These are phyloP conservation scores for Lasiodiplodia sp. DNA, from an alignment of 2,329 filamentous ascomycete species.

Conservation along the genomic window DNA sequence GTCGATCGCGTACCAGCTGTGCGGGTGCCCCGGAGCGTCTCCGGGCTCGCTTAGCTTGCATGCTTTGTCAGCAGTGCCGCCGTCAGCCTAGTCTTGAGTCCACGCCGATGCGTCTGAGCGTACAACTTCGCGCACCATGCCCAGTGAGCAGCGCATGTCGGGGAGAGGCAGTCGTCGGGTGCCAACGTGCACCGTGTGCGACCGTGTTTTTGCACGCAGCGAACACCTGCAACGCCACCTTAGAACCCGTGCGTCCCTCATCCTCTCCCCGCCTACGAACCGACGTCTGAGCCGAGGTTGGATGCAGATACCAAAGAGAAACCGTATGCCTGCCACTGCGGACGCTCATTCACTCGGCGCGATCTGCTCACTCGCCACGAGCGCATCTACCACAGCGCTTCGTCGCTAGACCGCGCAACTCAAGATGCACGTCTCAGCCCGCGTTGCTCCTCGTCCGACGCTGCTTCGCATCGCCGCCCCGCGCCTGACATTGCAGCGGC, in stretches of 20 bases:
- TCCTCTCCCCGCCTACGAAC: slow-evolving; percentile 18
- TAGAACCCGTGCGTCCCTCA: slow-evolving; percentile 36
- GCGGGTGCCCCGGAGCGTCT: background rate
- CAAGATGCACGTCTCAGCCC: background rate
- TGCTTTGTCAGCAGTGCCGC: slow-evolving; percentile 6
- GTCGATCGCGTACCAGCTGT: background rate
- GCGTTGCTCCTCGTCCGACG: slow-evolving; percentile 8
- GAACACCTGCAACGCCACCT: slow-evolving; percentile 25
- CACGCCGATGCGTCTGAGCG: background rate
- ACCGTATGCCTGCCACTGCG: slow-evolving; percentile 14
- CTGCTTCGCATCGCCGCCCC: background rate
- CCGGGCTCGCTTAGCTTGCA: background rate
- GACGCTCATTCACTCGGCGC: slow-evolving; percentile 7
- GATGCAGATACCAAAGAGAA: slow-evolving; percentile 25
- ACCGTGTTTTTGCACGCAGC: slow-evolving; percentile 10
- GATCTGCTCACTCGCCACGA: slow-evolving; percentile 18
- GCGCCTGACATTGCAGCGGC: background rate
- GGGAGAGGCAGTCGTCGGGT: slow-evolving; percentile 8
- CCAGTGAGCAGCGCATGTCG: background rate
- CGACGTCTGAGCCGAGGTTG: slow-evolving; percentile 33
- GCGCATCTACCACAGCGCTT: slow-evolving; percentile 34
- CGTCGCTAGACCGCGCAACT: slow-evolving; percentile 13
- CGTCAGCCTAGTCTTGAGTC: background rate
- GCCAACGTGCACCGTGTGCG: slow-evolving; percentile 13
- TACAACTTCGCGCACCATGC: slow-evolving; percentile 6